A percentile compares a stretch with the other conserved stretches of the same genome.
phyloP scores from a whole-genome alignment of 1,139 yeast genomes.

The Meyerozyma elateridarum region DNA sequence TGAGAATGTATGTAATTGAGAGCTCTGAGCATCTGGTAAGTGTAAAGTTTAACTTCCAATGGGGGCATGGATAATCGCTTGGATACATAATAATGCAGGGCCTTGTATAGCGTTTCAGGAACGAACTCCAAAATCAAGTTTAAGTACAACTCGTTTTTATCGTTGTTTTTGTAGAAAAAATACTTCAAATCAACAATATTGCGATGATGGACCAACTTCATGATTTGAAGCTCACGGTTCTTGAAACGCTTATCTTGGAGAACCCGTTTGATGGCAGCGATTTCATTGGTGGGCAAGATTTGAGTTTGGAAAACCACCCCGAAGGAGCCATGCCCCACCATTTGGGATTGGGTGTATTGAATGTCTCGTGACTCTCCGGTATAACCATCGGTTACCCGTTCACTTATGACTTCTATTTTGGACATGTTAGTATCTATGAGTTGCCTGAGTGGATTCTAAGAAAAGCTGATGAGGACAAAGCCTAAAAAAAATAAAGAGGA shows the following conservation, averaged over 20 bases:
- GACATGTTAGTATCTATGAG: slow-evolving; percentile 48
- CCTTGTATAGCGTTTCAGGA: slow-evolving; percentile 91
- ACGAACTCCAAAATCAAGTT: slow-evolving; percentile 87
- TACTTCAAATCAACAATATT: slow-evolving; percentile 87
- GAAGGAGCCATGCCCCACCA: slow-evolving; percentile 96
- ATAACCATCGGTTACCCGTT: slow-evolving; percentile 71
- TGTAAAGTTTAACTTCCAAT: slow-evolving; percentile 82
- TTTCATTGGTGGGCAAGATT: slow-evolving; percentile 66
- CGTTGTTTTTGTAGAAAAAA: slow-evolving; percentile 80
- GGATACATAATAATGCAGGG: slow-evolving; percentile 77
- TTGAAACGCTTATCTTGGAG: slow-evolving; percentile 93
- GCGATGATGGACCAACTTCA: slow-evolving; percentile 83
- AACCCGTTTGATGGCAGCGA: slow-evolving; percentile 91
- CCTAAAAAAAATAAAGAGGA: slow-evolving; percentile 4
- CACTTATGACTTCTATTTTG: slow-evolving; percentile 56
- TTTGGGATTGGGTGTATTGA: slow-evolving; percentile 69
- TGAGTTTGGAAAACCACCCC: slow-evolving; percentile 93
- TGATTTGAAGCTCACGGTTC: slow-evolving; percentile 92
- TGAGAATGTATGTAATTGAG: slow-evolving; percentile 85
- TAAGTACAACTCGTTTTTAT: slow-evolving; percentile 74
- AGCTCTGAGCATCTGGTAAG: slow-evolving; percentile 88
- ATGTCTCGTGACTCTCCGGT: slow-evolving; percentile 60
- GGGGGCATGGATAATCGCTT: slow-evolving; percentile 81
- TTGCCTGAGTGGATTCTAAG: too few species aligned
- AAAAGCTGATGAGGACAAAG: too few species aligned